phyloP scores from a whole-genome alignment of 345 rosid genomes.

The Arabis alpina region DNA sequence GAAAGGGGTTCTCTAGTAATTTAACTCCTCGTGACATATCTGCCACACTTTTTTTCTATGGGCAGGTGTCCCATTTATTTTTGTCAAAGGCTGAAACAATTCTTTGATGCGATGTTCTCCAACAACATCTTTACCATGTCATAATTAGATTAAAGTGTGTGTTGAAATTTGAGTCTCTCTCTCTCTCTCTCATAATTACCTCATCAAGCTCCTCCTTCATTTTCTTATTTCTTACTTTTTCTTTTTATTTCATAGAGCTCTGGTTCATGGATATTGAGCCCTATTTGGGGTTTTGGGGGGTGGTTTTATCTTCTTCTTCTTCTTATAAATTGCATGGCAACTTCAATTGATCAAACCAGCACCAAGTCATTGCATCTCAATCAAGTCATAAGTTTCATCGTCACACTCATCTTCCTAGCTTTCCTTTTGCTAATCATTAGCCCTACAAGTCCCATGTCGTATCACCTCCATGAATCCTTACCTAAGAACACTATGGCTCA shows the following conservation, averaged over 20 bases:
- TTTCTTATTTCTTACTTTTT: constrained; percentile 7
- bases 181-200: constrained; percentile 22
- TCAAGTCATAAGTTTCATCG: constrained; percentile 11
- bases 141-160: constrained; percentile 14
- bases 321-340: constrained; percentile 60
- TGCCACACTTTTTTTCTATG: constrained; percentile 12
- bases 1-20: constrained; percentile 5
- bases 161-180: constrained; percentile 30
- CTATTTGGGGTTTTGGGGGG: constrained; percentile 70
- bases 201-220: constrained; percentile 29
- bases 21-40: constrained; percentile 7
- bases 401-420: constrained; percentile 46
- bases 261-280: constrained; percentile 93
- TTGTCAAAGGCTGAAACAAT: constrained; percentile 21
- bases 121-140: constrained; percentile 16
- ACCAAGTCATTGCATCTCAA: constrained; percentile 38
- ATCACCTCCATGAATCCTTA: constrained; percentile 4
- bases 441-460: constrained; percentile 26
- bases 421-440: constrained; percentile 36
- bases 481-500: constrained; percentile 29
- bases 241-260: constrained; percentile 14
- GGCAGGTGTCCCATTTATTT: constrained; percentile 20
- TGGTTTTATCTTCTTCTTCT: constrained; percentile 47
- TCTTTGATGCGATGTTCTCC: constrained; percentile 29
- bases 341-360: constrained; percentile 41